These are phyloP conservation scores for Citrus cavaleriei DNA, from an alignment of 345 rosid species.

Conservation along the genomic window DNA sequence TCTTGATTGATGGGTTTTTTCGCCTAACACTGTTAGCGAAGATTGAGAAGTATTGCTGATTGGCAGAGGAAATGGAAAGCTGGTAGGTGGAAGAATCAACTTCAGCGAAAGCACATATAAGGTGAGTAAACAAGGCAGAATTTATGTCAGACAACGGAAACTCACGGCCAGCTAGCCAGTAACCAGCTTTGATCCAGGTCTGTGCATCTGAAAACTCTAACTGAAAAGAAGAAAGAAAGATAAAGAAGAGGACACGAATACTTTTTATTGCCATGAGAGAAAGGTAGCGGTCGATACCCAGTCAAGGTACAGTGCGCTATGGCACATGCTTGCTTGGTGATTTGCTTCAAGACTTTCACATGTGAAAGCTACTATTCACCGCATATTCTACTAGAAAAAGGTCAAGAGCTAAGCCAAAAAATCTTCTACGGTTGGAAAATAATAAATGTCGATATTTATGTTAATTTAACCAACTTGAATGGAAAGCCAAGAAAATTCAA, in stretches of 20 bases:
- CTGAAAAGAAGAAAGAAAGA: background rate
- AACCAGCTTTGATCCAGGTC: conserved; percentile 10
- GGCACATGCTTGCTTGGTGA: background rate
- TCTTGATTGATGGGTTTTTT: conserved; percentile 14
- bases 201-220: background rate
- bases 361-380: background rate
- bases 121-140: conserved; percentile 16
- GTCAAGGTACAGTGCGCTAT: background rate
- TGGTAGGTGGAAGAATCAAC: conserved; percentile 5
- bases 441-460: background rate
- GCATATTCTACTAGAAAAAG: background rate
- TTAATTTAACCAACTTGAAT: background rate
- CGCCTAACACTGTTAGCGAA: conserved; percentile 9
- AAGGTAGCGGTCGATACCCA: background rate
- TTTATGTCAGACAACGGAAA: conserved; percentile 8
- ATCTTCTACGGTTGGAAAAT: background rate
- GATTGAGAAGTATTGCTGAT: background rate
- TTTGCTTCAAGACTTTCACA: background rate
- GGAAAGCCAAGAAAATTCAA: too few species aligned
- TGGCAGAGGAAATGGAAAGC: conserved; percentile 6
- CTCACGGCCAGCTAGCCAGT: background rate
- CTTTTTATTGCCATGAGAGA: background rate
- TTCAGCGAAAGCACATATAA: conserved; percentile 10
- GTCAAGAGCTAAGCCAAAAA: background rate
- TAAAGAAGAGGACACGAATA: background rate